A percentile compares a stretch with the other conserved stretches of the same genome.
Evolutionary conservation across 495 filamentous ascomycete genomes (phyloP).

Genomic region (Xeromyces bisporus): DNA sequence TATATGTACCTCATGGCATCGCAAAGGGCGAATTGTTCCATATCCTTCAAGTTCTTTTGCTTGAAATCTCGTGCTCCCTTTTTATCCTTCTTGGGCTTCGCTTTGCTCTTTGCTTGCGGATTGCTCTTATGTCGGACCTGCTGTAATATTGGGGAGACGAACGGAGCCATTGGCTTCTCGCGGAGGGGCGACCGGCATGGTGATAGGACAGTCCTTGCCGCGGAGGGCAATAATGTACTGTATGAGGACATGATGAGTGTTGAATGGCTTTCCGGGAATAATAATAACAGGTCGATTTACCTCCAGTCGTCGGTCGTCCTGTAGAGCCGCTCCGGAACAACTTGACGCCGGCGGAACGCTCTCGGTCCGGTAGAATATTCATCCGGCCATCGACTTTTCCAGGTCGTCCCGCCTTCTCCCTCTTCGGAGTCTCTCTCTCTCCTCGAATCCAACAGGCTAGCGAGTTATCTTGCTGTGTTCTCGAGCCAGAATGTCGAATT

Average conservation of each 20-base stretch:
- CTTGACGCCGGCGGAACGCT: constrained; percentile 11
- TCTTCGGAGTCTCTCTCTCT: neutral
- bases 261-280: too few species aligned
- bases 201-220: constrained; percentile 21
- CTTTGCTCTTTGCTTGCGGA: constrained; percentile 17
- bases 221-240: constrained; percentile 21
- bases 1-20: constrained; percentile 76
- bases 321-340: too few species aligned
- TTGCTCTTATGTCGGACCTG: constrained; percentile 25
- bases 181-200: constrained; percentile 20
- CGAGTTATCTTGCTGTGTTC: too few species aligned
- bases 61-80: constrained; percentile 46
- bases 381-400: too few species aligned
- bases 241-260: constrained; percentile 28
- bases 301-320: too few species aligned
- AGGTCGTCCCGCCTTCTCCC: too few species aligned
- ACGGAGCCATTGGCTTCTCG: constrained; percentile 16
- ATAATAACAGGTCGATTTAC: too few species aligned
- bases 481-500: constrained; percentile 17
- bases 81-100: constrained; percentile 41
- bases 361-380: constrained; percentile 5
- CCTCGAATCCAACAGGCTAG: neutral
- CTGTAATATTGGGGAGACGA: constrained; percentile 15
- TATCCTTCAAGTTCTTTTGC: constrained; percentile 39
- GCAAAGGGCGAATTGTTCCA: constrained; percentile 59